Base-by-base conservation (phyloP, 805 yeast species). In the Torulaspora quercuum region DNA sequence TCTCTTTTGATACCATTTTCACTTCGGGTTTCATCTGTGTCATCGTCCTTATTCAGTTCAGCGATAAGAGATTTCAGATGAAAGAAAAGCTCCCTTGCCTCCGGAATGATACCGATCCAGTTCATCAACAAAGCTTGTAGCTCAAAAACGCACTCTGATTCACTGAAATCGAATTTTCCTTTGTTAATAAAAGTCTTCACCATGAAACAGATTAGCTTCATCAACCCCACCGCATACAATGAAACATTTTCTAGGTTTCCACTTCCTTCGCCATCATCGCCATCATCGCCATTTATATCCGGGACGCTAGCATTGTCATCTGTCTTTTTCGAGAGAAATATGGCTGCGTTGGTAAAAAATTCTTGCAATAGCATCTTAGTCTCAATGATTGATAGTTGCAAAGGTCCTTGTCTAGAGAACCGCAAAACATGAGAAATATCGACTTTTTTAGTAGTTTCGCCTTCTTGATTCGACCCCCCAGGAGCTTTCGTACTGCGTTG, bases 361-460 rank as follows among this genome's bases (percentile, higher is more conserved):
- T 80, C 87, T 59, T 81, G 88, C 23, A 83, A 55, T 9, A 83
- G 52, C 86, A 81, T 79, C 46, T 75, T 72, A 42, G 63, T 68
- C 48, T 82, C 90, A 32, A 79, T 67, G 7, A 70, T 75, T 10
- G 82, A 73, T 22, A 82, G 57, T 4, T 57, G 63, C 13, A 82
- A 44, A 0, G 61, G 37, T 0, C 88, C 89, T 45, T 66, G 64
- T 51, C 90, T 67, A 7, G 84, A 75, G 49, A 78, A 77, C 9
- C 55, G 49, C 7, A 54, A 24, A 8, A 32, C 6, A 3, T 28
- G 13, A 4, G 6, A 4, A 11, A n/a, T n/a, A n/a, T n/a, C n/a
- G 8, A 14, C 15, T 21, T 11, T 29, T 25, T 35, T 27, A 18
- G 39, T 41, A n/a, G 33, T 6, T 7, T 23, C 29, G 13, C 29